A percentile compares a stretch with the other conserved stretches of the same genome.
Evolutionary conservation across 495 filamentous ascomycete species (phyloP).

Genomic region (Entonaema liquescens): DNA sequence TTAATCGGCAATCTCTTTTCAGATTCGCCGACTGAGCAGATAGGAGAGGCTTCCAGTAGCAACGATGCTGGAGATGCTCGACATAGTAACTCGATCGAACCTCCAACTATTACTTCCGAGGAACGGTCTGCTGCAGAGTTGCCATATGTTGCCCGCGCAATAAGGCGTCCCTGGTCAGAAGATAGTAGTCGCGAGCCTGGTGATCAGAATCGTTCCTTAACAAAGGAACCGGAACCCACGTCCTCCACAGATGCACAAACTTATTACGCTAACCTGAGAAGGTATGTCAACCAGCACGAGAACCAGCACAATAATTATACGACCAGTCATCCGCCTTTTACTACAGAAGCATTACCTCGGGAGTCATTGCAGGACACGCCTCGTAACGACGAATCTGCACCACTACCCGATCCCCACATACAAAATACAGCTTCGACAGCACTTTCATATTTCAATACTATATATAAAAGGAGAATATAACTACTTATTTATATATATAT

Average conservation of each 20-base stretch:
- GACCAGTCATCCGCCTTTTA: not conserved
- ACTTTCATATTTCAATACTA: not conserved
- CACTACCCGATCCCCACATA: not conserved
- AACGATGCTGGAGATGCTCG: not conserved
- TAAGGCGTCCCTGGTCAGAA: slow-evolving; percentile 1
- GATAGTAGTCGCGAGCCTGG: not conserved
- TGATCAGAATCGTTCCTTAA: not conserved
- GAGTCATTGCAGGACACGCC: too few relatives aligned
- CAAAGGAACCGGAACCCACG: not conserved
- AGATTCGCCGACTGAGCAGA: not conserved
- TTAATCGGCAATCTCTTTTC: not conserved
- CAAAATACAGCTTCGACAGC: slow-evolving; percentile 3
- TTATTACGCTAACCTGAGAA: not conserved
- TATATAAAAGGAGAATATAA: not conserved
- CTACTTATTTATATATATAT: not conserved
- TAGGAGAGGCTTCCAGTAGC: not conserved
- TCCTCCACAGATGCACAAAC: not conserved
- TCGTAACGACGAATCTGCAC: not conserved
- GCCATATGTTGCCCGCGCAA: not conserved
- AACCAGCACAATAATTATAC: not conserved
- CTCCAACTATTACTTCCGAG: not conserved
- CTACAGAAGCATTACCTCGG: not conserved
- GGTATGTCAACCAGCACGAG: not conserved
- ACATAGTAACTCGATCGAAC: not conserved
- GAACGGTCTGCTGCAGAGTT: too few relatives aligned